Conservation (phyloP, 1,284 basidiomycete genomes). For the Amylostereum areolatum region DNA sequence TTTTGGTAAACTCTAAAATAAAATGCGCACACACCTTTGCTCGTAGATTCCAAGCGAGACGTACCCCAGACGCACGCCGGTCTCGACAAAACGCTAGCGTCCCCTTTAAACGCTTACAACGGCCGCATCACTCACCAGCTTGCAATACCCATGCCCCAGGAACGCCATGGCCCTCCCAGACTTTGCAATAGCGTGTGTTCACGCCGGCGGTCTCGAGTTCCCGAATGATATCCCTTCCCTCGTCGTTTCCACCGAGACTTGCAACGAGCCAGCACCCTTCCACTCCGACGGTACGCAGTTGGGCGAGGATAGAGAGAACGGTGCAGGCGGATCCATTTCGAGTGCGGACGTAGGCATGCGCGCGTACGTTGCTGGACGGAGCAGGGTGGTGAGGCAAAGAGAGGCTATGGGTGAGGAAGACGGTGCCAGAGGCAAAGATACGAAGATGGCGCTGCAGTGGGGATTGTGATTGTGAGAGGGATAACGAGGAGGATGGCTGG, state of each 20-base stretch:
- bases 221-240: slow-evolving; percentile 53
- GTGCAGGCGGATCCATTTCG: slow-evolving; percentile 69
- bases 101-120: too few relatives aligned
- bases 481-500: slow-evolving; percentile 14
- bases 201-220: slow-evolving; percentile 66
- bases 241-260: slow-evolving; percentile 63
- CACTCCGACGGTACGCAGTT: slow-evolving; percentile 46
- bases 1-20: too few relatives aligned
- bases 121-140: slow-evolving; percentile 40
- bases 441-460: slow-evolving; percentile 41
- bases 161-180: slow-evolving; percentile 64
- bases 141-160: slow-evolving; percentile 79
- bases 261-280: slow-evolving; percentile 64
- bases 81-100: too few relatives aligned
- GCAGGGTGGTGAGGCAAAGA: slow-evolving; percentile 53
- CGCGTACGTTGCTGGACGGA: slow-evolving; percentile 54
- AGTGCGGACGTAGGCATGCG: slow-evolving; percentile 58
- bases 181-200: slow-evolving; percentile 64
- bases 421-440: slow-evolving; percentile 69
- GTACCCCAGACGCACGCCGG: too few relatives aligned
- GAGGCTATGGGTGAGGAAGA: slow-evolving; percentile 71
- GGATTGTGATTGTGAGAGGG: slow-evolving; percentile 4
- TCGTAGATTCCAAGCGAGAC: too few relatives aligned
- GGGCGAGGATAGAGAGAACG: slow-evolving; percentile 64
- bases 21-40: too few relatives aligned